phyloP scores from a whole-genome alignment of 2,329 filamentous ascomycete genomes.

The Fusarium hainanense region DNA sequence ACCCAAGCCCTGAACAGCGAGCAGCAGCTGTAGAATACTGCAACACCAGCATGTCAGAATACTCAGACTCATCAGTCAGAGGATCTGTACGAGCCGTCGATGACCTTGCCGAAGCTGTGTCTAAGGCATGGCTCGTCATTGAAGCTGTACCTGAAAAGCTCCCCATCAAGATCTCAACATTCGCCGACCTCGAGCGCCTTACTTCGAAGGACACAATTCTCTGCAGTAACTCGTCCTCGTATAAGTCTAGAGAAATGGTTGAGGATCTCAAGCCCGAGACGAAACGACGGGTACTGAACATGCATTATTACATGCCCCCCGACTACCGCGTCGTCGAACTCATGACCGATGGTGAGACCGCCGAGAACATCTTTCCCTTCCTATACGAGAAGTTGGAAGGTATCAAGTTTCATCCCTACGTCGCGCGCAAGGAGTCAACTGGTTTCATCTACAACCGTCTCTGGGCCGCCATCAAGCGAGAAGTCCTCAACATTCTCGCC shows the following conservation, averaged over 20 bases:
- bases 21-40: conserved; percentile 7
- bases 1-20: conserved; percentile 13
- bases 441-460: conserved; percentile 18
- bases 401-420: not conserved
- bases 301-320: conserved; percentile 23
- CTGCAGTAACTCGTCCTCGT: conserved; percentile 7
- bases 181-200: conserved; percentile 9
- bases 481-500: not conserved
- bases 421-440: conserved; percentile 18
- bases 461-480: conserved; percentile 15
- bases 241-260: conserved; percentile 15
- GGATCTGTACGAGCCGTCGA: not conserved
- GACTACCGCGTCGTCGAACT: conserved; percentile 7
- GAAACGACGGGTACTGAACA: conserved; percentile 2
- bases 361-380: conserved; percentile 4
- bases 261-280: not conserved
- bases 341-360: conserved; percentile 6
- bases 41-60: not conserved
- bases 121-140: conserved; percentile 10
- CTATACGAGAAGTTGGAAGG: not conserved
- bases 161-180: conserved; percentile 11
- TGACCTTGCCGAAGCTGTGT: not conserved
- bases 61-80: not conserved
- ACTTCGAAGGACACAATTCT: not conserved
- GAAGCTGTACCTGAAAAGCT: conserved; percentile 17